Percentiles rank a stretch among this genome's conserved stretches.
Evolutionary conservation across 2,329 filamentous ascomycete species (phyloP).

Genomic region (Dothiorella sarmentorum): DNA sequence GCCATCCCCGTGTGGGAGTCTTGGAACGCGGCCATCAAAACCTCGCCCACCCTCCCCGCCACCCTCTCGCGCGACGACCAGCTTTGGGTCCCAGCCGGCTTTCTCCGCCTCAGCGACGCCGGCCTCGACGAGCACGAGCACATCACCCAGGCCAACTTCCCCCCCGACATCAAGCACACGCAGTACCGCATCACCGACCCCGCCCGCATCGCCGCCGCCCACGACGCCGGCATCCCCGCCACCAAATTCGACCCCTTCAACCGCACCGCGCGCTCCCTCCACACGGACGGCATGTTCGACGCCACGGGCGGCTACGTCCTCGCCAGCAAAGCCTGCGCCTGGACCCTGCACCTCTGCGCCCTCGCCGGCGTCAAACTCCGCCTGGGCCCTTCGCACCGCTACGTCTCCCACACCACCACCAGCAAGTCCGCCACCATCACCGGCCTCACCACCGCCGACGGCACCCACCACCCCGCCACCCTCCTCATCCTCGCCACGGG

Average conservation of each 20-base stretch:
- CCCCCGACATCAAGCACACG: slow-evolving; percentile 24
- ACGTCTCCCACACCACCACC: not conserved
- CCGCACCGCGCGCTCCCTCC: not conserved
- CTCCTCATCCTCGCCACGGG: slow-evolving; percentile 44
- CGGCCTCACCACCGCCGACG: slow-evolving; percentile 45
- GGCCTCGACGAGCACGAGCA: slow-evolving; percentile 23
- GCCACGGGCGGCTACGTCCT: slow-evolving; percentile 45
- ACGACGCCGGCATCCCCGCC: not conserved
- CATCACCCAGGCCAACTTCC: slow-evolving; percentile 26
- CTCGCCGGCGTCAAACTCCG: slow-evolving; percentile 43
- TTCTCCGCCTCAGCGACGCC: slow-evolving; percentile 22
- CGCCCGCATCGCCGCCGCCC: slow-evolving; percentile 13
- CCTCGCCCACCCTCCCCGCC: not conserved
- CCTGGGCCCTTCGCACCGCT: slow-evolving; percentile 28
- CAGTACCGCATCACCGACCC: slow-evolving; percentile 26
- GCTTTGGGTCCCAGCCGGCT: slow-evolving; percentile 27
- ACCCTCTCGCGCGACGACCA: not conserved
- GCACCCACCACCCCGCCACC: slow-evolving; percentile 40
- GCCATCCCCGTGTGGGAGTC: slow-evolving; percentile 16
- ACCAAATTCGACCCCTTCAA: slow-evolving; percentile 14
- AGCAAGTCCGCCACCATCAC: slow-evolving; percentile 25
- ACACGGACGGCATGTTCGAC: slow-evolving; percentile 34
- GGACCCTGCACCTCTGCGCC: slow-evolving; percentile 44
- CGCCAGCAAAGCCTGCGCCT: slow-evolving; percentile 48
- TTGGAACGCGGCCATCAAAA: slow-evolving; percentile 9